Evolutionary conservation across 2,329 filamentous ascomycete species (phyloP), one percentile per base, ranked within the genome.

Genomic region (Dactylellina parvicollis): DNA sequence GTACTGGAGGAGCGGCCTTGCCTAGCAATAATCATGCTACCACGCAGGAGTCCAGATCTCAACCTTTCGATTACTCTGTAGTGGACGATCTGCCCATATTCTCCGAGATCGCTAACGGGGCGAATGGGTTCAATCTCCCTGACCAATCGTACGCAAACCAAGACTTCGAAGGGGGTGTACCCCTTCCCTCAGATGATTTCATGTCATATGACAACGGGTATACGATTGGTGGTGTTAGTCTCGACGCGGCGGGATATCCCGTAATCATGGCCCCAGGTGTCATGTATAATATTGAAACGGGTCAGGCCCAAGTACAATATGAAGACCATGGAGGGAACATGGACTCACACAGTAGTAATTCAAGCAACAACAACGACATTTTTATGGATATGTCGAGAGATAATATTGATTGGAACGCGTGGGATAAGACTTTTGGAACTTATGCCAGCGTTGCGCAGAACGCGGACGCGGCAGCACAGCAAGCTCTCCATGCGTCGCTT

Each of bases 321-420:
- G 36, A 71, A 61, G 61, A 64, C 34, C 71, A 60, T 18, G 66
- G 62, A n/a, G 67, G 14, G 9, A 72, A 55, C 44, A 44, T 66
- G 54, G 69, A 73, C 32, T 57, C 50, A 18, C 57, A 36, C 5
- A 72, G 66, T 24, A 73, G 54, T 16, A 66, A 28, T 12, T 60
- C 22, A 14, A 66, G 46, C 22, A 59, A 32, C 18, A 59, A 70
- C n/a, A 75, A 76, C 40, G 60, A 75, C 30, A 76, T 77, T 38
- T 66, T 75, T 61, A 66, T 73, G 69, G 69, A 73, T 18, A 66
- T 73, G 69, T 65, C 72, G 22, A 52, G 72, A 50, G 72, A 75
- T 70, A 75, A 77, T 28, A 76, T 77, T 44, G 75, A 77, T 66
- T 77, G 76, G 76, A 75, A 77, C 18, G 76, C 74, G 52, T 77